Evolutionary conservation across 805 yeast genomes (phyloP), one percentile per base, ranked within the genome.

Genomic region (Debaryomyces prosopidis): DNA sequence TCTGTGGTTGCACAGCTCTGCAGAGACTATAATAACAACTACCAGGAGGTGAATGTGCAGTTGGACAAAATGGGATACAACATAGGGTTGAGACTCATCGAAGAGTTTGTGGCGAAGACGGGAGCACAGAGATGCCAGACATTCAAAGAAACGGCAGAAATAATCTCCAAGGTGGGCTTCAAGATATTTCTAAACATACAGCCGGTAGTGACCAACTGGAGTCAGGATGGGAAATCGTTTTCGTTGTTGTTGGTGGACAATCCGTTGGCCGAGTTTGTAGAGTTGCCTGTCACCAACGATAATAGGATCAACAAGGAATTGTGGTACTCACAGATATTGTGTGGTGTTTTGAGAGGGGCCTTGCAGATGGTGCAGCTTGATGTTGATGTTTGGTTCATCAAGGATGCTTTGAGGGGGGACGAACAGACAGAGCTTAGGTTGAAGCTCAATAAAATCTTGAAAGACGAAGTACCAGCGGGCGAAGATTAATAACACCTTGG

Each of bases 381-480:
- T 46, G 89, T 91, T 42, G 96, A 91, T 45, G 89, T 84, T 2
- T 72, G 68, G 52, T 94, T 91, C 60, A 79, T 89, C 2, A 80
- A 84, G 53, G 99, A 94, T 60, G 81, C 77, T 2, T 71, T 94
- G 40, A 79, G 90, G 51, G 98, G 97, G 0, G 92, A 89, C 54
- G 84, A 83, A 10, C 69, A 68, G 20, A 92, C 97, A 0, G 97
- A 90, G 59, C 68, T 94, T 44, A 77, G 85, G 49, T 79, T 94
- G 38, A 82, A 82, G 55, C 71, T 94, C 52, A 71, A 82, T 39
- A 84, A 77, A 55, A 78, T 89, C 2, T 70, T 92, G 54, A 89
- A 87, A 59, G 99, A 94, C 61, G 99, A 94, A 69, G 85, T 94
- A 37, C 99, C 99, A 11, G 95, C 96, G 5, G 99, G 98, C 18